Percentiles rank a stretch among this genome's conserved stretches.
These are phyloP conservation scores for Leccinum boreale DNA, from an alignment of 768 basidiomycete species.

Conservation along the genomic window DNA sequence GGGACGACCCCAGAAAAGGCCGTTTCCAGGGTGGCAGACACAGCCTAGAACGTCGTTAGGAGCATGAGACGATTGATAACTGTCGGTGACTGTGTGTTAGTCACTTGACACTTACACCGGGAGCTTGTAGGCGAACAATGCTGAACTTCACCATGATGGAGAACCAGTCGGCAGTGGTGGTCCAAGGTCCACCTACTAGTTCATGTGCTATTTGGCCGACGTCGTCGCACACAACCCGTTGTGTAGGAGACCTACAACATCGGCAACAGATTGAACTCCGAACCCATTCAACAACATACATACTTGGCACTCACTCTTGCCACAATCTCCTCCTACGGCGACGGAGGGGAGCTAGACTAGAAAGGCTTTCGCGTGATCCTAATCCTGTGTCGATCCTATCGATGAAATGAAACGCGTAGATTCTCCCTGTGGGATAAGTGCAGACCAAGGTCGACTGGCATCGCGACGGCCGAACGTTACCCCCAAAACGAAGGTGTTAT, in stretches of 20 bases:
- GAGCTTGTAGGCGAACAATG: too few species aligned
- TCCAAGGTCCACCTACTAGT: too few species aligned
- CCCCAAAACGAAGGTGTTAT: too few species aligned
- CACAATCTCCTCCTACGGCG: conserved; percentile 39
- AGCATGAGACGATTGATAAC: background rate
- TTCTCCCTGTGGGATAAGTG: conserved; percentile 19
- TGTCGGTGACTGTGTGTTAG: too few species aligned
- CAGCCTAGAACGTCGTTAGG: conserved; percentile 19
- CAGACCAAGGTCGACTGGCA: conserved; percentile 29
- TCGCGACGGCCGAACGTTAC: conserved; percentile 24
- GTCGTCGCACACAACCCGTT: conserved; percentile 33
- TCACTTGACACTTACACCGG: conserved; percentile 25
- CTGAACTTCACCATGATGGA: conserved; percentile 39
- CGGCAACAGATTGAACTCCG: background rate
- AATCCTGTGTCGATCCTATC: conserved; percentile 31
- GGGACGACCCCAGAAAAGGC: conserved; percentile 15
- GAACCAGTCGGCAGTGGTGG: conserved; percentile 9
- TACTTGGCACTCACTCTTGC: conserved; percentile 38
- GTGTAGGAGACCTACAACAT: conserved; percentile 7
- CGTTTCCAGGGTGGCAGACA: conserved; percentile 30
- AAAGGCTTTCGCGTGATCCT: conserved; percentile 29
- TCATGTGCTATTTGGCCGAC: too few species aligned
- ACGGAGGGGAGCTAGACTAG: conserved; percentile 29
- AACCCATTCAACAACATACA: too few species aligned
- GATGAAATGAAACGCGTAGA: conserved; percentile 31